Percentiles rank a stretch among this genome's conserved stretches.
phyloP scores from a whole-genome alignment of 768 basidiomycete genomes.

The Lentinula sp. region DNA sequence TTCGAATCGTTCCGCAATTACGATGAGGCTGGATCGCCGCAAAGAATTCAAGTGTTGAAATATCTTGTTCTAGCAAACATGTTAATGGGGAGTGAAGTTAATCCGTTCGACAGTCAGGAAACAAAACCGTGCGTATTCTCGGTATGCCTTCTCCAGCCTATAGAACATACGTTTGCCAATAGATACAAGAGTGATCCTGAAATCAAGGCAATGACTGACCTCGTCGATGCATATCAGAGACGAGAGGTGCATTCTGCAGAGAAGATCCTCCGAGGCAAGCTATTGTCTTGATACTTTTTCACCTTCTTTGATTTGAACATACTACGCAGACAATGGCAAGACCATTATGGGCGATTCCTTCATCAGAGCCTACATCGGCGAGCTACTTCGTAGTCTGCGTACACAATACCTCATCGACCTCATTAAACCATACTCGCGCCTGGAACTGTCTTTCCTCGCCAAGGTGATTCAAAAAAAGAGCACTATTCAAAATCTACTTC shows the following conservation, averaged over 20 bases:
- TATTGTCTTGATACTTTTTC: background rate
- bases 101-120: constrained; percentile 99
- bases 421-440: constrained; percentile 94
- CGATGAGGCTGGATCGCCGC: constrained; percentile 95
- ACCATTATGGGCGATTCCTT: constrained; percentile 97
- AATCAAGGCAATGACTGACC: constrained; percentile 96
- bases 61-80: constrained; percentile 97
- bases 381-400: constrained; percentile 86
- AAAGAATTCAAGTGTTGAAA: constrained; percentile 96
- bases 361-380: constrained; percentile 93
- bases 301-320: background rate
- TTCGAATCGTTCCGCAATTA: constrained; percentile 99
- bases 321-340: constrained; percentile 68
- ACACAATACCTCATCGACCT: constrained; percentile 97
- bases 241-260: constrained; percentile 97
- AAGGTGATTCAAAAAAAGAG: constrained; percentile 43
- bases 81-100: constrained; percentile 97
- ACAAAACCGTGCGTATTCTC: constrained; percentile 77
- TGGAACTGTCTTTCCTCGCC: constrained; percentile 90
- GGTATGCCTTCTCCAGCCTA: background rate
- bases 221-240: constrained; percentile 94
- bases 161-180: background rate
- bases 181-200: constrained; percentile 95
- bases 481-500: background rate
- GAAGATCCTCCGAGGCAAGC: constrained; percentile 81